A percentile compares a stretch with the other conserved stretches of the same genome.
These are phyloP conservation scores for Zasmidium citrigriseum DNA, from an alignment of 2,329 filamentous ascomycete genomes.

Conservation along the genomic window DNA sequence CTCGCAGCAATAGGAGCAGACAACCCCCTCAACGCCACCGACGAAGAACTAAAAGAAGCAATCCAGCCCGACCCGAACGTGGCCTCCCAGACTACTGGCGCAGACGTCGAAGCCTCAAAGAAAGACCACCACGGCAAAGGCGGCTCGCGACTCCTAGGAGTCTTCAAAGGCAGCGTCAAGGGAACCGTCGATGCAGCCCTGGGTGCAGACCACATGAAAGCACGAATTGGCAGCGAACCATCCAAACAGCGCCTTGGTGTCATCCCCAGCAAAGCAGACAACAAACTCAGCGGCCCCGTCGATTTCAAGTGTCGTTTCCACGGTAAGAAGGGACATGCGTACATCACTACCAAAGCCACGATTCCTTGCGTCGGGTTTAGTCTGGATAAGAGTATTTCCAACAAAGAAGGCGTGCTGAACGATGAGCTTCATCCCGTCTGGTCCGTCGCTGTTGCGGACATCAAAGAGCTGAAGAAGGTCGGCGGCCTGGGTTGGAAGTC, in stretches of 20 bases:
- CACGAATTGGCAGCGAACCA: slow-evolving; percentile 60
- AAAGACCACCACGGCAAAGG: slow-evolving; percentile 51
- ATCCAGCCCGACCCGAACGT: slow-evolving; percentile 49
- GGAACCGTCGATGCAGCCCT: slow-evolving; percentile 72
- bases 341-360: slow-evolving; percentile 67
- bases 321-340: slow-evolving; percentile 71
- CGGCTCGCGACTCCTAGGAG: slow-evolving; percentile 56
- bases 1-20: slow-evolving; percentile 56
- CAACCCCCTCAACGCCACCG: slow-evolving; percentile 60
- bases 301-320: slow-evolving; percentile 73
- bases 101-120: slow-evolving; percentile 54
- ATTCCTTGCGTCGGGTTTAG: slow-evolving; percentile 69
- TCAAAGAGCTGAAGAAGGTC: slow-evolving; percentile 74
- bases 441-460: slow-evolving; percentile 69
- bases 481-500: slow-evolving; percentile 84
- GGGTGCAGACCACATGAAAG: slow-evolving; percentile 70
- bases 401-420: slow-evolving; percentile 49
- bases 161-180: slow-evolving; percentile 71
- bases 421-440: slow-evolving; percentile 62
- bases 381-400: slow-evolving; percentile 51
- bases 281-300: slow-evolving; percentile 63
- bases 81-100: slow-evolving; percentile 52
- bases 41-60: slow-evolving; percentile 67
- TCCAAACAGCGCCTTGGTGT: slow-evolving; percentile 74
- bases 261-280: slow-evolving; percentile 51